Conservation (phyloP, 441 rosid genomes). For the Erodium moschatum region DNA sequence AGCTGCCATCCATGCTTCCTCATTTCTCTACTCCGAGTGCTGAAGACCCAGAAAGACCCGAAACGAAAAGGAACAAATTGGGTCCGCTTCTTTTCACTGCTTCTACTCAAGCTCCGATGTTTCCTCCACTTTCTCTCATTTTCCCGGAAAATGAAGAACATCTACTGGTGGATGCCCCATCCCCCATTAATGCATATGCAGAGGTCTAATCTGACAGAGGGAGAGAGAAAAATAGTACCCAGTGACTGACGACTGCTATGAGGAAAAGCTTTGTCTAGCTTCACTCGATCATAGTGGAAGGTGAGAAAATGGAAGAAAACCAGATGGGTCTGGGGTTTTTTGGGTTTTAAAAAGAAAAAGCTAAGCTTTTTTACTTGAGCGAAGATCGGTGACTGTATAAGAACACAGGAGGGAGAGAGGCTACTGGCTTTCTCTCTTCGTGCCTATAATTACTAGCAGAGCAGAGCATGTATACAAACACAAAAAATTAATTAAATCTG, state of each 20-base stretch:
- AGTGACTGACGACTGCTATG: constrained; percentile 5
- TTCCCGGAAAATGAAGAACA: constrained; percentile 30
- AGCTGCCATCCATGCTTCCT: constrained; percentile 99
- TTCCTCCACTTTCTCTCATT: constrained; percentile 40
- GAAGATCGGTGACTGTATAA: constrained; percentile 26
- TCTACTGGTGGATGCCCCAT: constrained; percentile 23
- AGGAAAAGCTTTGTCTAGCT: constrained; percentile 27
- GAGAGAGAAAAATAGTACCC: background rate
- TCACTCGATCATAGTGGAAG: constrained; percentile 26
- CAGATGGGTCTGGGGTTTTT: constrained; percentile 12
- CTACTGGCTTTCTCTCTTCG: constrained; percentile 24
- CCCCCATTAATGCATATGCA: constrained; percentile 11
- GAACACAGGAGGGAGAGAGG: constrained; percentile 11
- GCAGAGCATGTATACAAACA: no score
- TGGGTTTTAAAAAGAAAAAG: background rate
- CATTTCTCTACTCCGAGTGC: constrained; percentile 46
- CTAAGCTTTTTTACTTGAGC: constrained; percentile 25
- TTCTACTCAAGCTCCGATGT: constrained; percentile 14
- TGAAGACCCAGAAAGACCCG: constrained; percentile 27
- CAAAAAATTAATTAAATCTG: no score
- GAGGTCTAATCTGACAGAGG: constrained; percentile 5
- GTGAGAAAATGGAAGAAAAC: constrained; percentile 12
- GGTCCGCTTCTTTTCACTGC: constrained; percentile 1
- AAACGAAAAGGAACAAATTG: constrained; percentile 15
- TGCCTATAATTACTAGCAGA: constrained; percentile 31